A percentile compares a stretch with the other conserved stretches of the same genome.
phyloP scores from a whole-genome alignment of 495 filamentous ascomycete species.

The Bathelium albidoporum region DNA sequence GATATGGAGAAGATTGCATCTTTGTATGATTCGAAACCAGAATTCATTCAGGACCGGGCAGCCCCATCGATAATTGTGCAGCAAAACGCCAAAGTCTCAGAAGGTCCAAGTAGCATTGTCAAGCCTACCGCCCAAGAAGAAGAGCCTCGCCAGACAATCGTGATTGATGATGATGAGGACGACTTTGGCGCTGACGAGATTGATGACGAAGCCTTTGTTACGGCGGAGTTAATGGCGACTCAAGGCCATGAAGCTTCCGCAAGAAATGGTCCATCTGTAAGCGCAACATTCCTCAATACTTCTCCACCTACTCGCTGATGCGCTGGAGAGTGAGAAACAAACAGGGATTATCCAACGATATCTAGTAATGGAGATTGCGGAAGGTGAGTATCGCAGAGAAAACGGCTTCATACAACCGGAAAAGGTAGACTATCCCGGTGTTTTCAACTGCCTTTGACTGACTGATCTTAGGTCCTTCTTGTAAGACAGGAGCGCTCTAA shows the following conservation, averaged over 20 bases:
- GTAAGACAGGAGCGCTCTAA: constrained; percentile 66
- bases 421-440: constrained; percentile 45
- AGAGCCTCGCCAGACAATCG: background rate
- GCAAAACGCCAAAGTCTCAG: background rate
- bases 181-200: constrained; percentile 43
- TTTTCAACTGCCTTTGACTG: background rate
- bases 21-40: constrained; percentile 38
- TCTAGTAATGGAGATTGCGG: constrained; percentile 58
- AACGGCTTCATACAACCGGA: constrained; percentile 53
- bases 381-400: constrained; percentile 52
- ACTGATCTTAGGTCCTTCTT: constrained; percentile 50
- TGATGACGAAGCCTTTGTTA: constrained; percentile 51
- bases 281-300: constrained; percentile 29
- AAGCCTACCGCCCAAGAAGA: background rate
- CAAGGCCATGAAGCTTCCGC: constrained; percentile 30
- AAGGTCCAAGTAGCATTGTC: background rate
- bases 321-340: constrained; percentile 36
- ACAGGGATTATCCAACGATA: constrained; percentile 72
- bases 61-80: background rate
- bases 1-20: constrained; percentile 38
- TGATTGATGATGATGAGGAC: constrained; percentile 25
- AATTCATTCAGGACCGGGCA: constrained; percentile 10
- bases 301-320: constrained; percentile 32
- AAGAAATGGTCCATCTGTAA: constrained; percentile 35
- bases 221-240: constrained; percentile 43